A percentile compares a stretch with the other conserved stretches of the same genome.
Evolutionary conservation across 441 rosid genomes (phyloP).

Genomic region (Aleurites moluccanus): DNA sequence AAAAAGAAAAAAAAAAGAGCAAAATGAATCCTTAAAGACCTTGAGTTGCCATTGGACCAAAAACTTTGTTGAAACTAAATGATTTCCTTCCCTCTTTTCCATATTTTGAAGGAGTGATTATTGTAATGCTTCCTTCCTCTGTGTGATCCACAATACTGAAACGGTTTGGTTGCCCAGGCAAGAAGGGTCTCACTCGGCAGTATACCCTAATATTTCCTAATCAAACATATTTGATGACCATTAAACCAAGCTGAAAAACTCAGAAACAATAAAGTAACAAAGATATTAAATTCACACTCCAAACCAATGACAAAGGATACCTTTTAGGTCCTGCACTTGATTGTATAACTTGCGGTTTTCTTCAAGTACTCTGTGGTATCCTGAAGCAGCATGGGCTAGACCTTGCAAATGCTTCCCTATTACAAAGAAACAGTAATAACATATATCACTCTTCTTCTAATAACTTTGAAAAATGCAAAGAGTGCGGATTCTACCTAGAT

Average conservation of each 20-base stretch:
- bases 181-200: conserved; percentile 91
- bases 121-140: conserved; percentile 66
- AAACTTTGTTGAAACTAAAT: conserved; percentile 88
- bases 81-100: conserved; percentile 81
- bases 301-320: conserved; percentile 30
- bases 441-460: conserved; percentile 18
- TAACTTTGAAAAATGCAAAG: conserved; percentile 6
- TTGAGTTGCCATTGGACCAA: conserved; percentile 82
- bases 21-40: conserved; percentile 39
- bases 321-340: conserved; percentile 94
- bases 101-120: conserved; percentile 72
- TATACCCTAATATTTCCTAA: conserved; percentile 92
- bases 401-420: conserved; percentile 76
- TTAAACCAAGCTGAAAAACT: conserved; percentile 3
- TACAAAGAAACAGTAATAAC: conserved; percentile 26
- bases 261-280: neutral
- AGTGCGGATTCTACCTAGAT: conserved; percentile 52
- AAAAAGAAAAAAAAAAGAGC: conserved; percentile 9
- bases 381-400: conserved; percentile 83
- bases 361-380: conserved; percentile 78
- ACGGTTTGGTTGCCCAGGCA: conserved; percentile 66
- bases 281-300: conserved; percentile 7
- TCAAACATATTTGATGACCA: conserved; percentile 20
- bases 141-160: conserved; percentile 61
- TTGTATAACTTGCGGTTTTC: conserved; percentile 90